Base-by-base conservation (phyloP, 2,329 filamentous ascomycete genomes). In the Dactylellina parvicollis region DNA sequence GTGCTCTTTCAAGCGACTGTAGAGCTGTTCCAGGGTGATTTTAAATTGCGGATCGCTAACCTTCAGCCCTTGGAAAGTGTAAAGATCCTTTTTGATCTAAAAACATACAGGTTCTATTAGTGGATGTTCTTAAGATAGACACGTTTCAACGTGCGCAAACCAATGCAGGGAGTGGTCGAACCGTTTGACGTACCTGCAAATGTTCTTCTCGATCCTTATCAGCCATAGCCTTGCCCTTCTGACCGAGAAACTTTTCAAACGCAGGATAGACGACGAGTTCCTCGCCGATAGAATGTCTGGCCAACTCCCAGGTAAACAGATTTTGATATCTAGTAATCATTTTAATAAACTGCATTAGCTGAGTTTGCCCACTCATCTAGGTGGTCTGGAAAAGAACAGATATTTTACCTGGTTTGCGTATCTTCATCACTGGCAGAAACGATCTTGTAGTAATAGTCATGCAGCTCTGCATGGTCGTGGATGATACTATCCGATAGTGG, bases 221-320 rank as follows among this genome's bases (percentile, higher is more conserved):
- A 0, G 84, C 83, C 75, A 84, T 78, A 1, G 78, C 75, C 32
- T 81, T 80, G 47, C 85, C 84, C 44, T 81, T 75, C 0, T 80
- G 77, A 0, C 80, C 78, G 16, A 86, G 74, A 60, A 84, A 78
- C 66, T 83, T 82, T 76, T 86, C 84, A 16, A 87, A 79, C 1
- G 83, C 84, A 0, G 86, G 85, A 71, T 87, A 86, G 0, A 87
- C 80, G 8, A 87, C 80, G 0, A 85, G 76, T 75, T 85, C 83
- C 70, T 85, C 83, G 4, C 80, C 80, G n/a, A 85, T 79, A 0
- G 82, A 83, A 75, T 85, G 83, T 1, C 83, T 80, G 0, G 83
- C 82, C 0, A 85, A 77, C 55, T 85, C 83, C 84, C 83, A 85
- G 0, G 80, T 79, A 55, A 85, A 84, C 44, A 82, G 81, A 46